Evolutionary conservation across 2,329 filamentous ascomycete species (phyloP), one percentile per base, ranked within the genome.

Genomic region (Didymella pinodella): DNA sequence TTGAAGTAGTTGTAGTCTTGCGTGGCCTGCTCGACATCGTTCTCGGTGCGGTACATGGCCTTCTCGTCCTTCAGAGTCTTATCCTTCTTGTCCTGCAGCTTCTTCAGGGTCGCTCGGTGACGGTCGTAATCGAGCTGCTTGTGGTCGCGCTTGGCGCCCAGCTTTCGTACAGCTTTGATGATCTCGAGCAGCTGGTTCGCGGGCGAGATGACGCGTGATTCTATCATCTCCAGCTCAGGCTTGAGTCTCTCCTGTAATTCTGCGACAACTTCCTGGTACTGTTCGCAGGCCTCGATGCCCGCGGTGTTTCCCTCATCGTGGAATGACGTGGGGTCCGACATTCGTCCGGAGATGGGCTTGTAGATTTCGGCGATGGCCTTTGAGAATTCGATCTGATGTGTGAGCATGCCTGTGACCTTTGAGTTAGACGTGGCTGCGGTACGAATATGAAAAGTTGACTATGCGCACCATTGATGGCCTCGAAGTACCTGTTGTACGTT

Each of bases 1-100:
- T 99, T 99, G 84, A 95, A 98, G 81, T 97, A 96, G 77, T 98
- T 94, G 82, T 90, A 99, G 71, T 99, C 95, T 75, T 97, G 92
- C 0, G 95, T 98, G 5, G 95, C 88, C 78, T 90, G 85, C 77
- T 99, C 95, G 25, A 94, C 86, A 36, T 97, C 93, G 70, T 88
- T 92, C 78, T 99, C 95, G 5, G 92, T 92, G 78, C 96, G 96
- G 86, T 96, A 99, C 69, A 97, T 84, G 16, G 93, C 93, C 82
- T 98, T 99, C 76, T 99, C 95, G 69, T 99, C 95, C 83, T 99
- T 99, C 64, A 96, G 81, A 3, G 87, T 90, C 79, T 96, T 96
- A 61, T 99, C 95, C 79, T 97, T 97, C 82, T 99, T 99, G 61
- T 98, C 95, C 76, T 97, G 90, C 41, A 98, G 82, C 82, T 97